Evolutionary conservation across 345 rosid genomes (phyloP), one percentile per base, ranked within the genome.

Genomic region (Capsella bursapastoris): DNA sequence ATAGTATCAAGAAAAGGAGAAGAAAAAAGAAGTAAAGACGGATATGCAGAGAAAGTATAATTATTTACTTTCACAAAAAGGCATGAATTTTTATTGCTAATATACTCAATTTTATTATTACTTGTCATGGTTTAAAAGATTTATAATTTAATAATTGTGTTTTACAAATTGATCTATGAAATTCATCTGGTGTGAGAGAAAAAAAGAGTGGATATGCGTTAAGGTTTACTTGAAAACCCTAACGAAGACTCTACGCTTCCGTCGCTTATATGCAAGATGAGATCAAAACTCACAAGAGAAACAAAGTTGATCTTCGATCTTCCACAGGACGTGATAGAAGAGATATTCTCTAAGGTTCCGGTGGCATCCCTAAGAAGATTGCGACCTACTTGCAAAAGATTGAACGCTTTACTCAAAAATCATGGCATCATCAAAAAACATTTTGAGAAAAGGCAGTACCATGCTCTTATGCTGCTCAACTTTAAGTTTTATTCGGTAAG

Each of bases 341-440:
- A 62, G 52, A 43, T 43, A 44, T 11, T 62, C 8, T 27, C 38
- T 43, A 62, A 18, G 38, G 38, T 62, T 62, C 37, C 52, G 2
- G 3, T 44, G 4, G 14, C 8, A 25, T 41, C 22, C 2, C 25
- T 62, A 10, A 44, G 18, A 1, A 34, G 2, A 61, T 8, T 61
- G 14, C 34, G 66, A 13, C 14, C 49, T 27, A 41, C 66, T 12
- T 61, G 66, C 18, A 61, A 25, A 61, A 8, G 2, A 3, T 61
- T 48, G 51, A 7, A 27, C 4, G 50, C 35, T 61, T 41, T 61
- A 41, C 31, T 15, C 7, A 41, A 61, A 41, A 10, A 25, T 22
- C 18, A 5, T 0, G 57, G 34, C 25, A 41, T 61, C 57, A 51
- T 11, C n/a, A 51, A 10, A 51, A 25, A 2, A 3, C 18, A 47